A percentile compares a stretch with the other conserved stretches of the same genome.
These are phyloP conservation scores for Rhynchosporium secalis DNA, from an alignment of 2,329 filamentous ascomycete species.

Conservation along the genomic window DNA sequence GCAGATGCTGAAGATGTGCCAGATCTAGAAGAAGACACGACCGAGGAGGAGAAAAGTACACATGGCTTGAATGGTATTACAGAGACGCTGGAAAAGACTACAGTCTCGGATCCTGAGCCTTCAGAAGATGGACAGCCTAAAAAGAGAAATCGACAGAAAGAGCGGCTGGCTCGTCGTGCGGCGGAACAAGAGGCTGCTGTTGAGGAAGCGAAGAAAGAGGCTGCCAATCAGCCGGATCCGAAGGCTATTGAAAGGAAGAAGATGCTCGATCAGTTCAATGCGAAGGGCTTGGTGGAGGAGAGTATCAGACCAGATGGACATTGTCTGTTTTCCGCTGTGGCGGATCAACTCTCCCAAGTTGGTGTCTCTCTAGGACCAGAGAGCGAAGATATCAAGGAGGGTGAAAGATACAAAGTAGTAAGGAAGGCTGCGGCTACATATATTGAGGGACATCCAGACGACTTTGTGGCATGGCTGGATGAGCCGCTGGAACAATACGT, in stretches of 20 bases:
- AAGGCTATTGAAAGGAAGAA: constrained; percentile 67
- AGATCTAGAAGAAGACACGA: constrained; percentile 12
- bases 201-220: constrained; percentile 71
- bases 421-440: constrained; percentile 73
- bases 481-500: constrained; percentile 75
- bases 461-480: constrained; percentile 86
- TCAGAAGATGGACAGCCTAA: constrained; percentile 40
- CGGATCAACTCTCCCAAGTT: constrained; percentile 70
- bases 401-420: constrained; percentile 63
- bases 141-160: constrained; percentile 90
- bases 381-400: constrained; percentile 38
- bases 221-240: constrained; percentile 70
- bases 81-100: constrained; percentile 28
- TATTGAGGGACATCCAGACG: constrained; percentile 71
- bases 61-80: constrained; percentile 27
- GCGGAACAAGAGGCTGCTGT: constrained; percentile 76
- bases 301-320: constrained; percentile 89
- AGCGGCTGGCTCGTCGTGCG: constrained; percentile 82
- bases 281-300: constrained; percentile 67
- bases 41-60: not conserved
- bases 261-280: constrained; percentile 68
- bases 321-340: constrained; percentile 89
- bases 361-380: constrained; percentile 46
- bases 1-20: constrained; percentile 10
- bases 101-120: constrained; percentile 28